phyloP scores from a whole-genome alignment of 331 rosid species.

The Arachis monticola region DNA sequence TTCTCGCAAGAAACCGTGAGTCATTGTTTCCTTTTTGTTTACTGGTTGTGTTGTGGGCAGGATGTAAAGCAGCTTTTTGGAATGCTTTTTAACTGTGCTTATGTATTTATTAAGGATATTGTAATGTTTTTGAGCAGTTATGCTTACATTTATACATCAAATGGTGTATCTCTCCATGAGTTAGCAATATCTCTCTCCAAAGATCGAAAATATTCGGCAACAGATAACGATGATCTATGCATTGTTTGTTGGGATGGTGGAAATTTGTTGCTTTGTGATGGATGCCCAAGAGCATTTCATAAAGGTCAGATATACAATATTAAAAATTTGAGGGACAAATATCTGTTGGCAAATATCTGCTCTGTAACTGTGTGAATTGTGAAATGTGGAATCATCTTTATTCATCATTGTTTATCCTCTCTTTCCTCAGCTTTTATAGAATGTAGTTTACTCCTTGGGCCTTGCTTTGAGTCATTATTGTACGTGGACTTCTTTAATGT shows the following conservation, averaged over 20 bases:
- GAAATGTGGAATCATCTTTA: slow-evolving; percentile 32
- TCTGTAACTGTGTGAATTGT: slow-evolving; percentile 15
- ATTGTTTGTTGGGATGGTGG: slow-evolving; percentile 95
- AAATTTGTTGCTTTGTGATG: slow-evolving; percentile 92
- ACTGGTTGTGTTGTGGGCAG: slow-evolving; percentile 28
- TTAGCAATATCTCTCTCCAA: slow-evolving; percentile 89
- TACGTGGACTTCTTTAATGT: not conserved
- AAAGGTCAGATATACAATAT: slow-evolving; percentile 65
- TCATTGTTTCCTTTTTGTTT: slow-evolving; percentile 31
- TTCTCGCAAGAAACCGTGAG: slow-evolving; percentile 95
- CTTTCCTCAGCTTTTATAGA: slow-evolving; percentile 23
- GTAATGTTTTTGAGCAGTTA: slow-evolving; percentile 64
- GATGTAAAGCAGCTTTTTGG: slow-evolving; percentile 31
- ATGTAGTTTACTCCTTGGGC: slow-evolving; percentile 11
- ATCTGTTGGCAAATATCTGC: slow-evolving; percentile 4
- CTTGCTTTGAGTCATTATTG: not conserved
- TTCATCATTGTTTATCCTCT: slow-evolving; percentile 22
- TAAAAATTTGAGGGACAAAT: slow-evolving; percentile 21
- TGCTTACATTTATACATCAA: slow-evolving; percentile 92
- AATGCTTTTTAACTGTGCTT: slow-evolving; percentile 16
- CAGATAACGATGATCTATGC: slow-evolving; percentile 92
- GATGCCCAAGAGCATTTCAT: slow-evolving; percentile 99
- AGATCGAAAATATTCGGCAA: slow-evolving; percentile 80
- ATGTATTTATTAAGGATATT: slow-evolving; percentile 26
- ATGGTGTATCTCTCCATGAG: slow-evolving; percentile 96